phyloP scores from a whole-genome alignment of 176 grass and related monocot species.

The Raddia distichophylla region DNA sequence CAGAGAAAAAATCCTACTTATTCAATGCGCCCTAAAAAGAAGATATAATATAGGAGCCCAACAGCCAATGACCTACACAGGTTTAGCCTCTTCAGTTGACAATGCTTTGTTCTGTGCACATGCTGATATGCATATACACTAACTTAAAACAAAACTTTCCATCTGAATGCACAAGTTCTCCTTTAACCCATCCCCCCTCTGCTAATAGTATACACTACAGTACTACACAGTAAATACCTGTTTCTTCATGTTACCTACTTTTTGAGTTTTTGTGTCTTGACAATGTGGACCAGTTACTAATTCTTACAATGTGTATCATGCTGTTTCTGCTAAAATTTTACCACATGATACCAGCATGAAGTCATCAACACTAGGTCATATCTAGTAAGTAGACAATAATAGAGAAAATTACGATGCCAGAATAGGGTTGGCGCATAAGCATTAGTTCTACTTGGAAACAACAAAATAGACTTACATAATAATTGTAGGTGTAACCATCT shows the following conservation, averaged over 20 bases:
- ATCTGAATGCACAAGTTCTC: background rate
- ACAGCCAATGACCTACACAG: background rate
- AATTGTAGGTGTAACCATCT: conserved; percentile 78
- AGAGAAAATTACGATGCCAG: background rate
- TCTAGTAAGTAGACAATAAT: background rate
- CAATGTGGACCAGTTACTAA: background rate
- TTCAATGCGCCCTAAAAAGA: background rate
- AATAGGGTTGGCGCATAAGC: background rate
- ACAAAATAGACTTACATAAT: conserved; percentile 65
- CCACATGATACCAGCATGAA: background rate
- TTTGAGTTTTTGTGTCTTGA: background rate
- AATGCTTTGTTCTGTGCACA: conserved; percentile 11
- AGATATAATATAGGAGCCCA: background rate
- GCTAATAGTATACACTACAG: background rate
- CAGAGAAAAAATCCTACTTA: background rate
- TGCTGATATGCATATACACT: background rate
- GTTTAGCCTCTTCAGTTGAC: background rate
- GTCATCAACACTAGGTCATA: background rate
- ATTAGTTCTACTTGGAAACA: background rate
- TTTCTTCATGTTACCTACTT: background rate
- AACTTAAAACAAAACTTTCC: background rate
- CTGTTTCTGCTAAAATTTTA: background rate
- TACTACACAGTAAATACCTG: background rate
- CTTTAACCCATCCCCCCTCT: background rate
- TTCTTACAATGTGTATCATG: background rate